Base-by-base conservation (phyloP, 805 yeast species). In the Candida pini region DNA sequence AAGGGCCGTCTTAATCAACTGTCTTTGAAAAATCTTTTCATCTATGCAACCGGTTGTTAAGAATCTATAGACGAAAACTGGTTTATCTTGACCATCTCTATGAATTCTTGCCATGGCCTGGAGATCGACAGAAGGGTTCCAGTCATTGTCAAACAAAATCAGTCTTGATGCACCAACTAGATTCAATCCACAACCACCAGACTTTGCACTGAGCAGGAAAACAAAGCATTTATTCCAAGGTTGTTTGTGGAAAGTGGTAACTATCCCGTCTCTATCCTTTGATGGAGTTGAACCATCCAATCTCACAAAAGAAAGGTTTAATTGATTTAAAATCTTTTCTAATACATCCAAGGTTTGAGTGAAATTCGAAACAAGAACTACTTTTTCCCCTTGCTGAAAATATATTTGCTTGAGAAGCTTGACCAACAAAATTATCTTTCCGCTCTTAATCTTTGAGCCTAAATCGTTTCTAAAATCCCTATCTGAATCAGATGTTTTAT, bases 61-160 rank as follows among this genome's bases (percentile, higher is more conserved):
- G 14, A 92, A 58, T 45, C 98, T 68, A 53, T 92, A 92, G 20
- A 90, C 78, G 52, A 64, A 81, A 9, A 88, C 92, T 0, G 86
- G 86, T 30, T 62, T 71, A 31, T 60, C 73, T 54, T 92, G 98
- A 0, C 98, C 98, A 56, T 90, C 97, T 48, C 98, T 68, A 53
- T 90, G 96, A 6, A 92, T 79, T 43, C 98, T 64, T 1, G 97
- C 95, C 94, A 90, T 85, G 0, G 97, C 95, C 56, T 92, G 98
- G 22, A 83, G 56, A 52, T 92, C 98, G 9, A 81, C 70, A 0
- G 96, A 76, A 0, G 98, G 98, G 44, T 92, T 92, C 98, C 98
- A 92, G 52, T 92, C 97, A 44, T 92, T 86, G 54, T 92, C 98
- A 51, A 85, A 82, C 16, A 92, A 61, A 5, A 92, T 69, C 26